Evolutionary conservation across 352 stramenopile genomes (phyloP).

Genomic region (Pythium periplocum): DNA sequence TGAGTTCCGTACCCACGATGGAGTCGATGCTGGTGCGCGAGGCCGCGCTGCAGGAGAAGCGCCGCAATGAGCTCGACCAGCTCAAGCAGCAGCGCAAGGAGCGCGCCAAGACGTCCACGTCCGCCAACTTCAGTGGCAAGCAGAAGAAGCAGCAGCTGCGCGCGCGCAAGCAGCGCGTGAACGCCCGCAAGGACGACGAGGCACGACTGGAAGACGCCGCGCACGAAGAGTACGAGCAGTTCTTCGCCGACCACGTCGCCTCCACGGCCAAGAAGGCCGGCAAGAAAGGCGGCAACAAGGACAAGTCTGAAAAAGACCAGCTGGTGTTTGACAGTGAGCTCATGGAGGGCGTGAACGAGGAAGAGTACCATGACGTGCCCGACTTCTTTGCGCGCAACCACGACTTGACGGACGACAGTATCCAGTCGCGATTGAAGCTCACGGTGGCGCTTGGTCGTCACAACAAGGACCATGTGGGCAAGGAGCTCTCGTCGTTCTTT

Average conservation of each 20-base stretch:
- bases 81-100: conserved; percentile 83
- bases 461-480: conserved; percentile 77
- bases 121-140: conserved; percentile 77
- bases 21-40: conserved; percentile 52
- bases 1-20: conserved; percentile 7
- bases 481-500: conserved; percentile 83
- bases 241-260: conserved; percentile 40
- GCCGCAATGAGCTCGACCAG: conserved; percentile 62
- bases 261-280: conserved; percentile 11
- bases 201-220: conserved; percentile 30
- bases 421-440: conserved; percentile 64
- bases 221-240: conserved; percentile 42
- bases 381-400: conserved; percentile 70
- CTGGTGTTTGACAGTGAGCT: conserved; percentile 26
- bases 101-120: conserved; percentile 44
- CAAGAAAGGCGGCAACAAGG: conserved; percentile 15
- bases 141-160: conserved; percentile 85
- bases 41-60: conserved; percentile 59
- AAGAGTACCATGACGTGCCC: conserved; percentile 33
- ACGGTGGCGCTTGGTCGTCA: conserved; percentile 78
- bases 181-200: conserved; percentile 53
- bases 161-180: conserved; percentile 73
- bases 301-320: conserved; percentile 18
- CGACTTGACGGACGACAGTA: conserved; percentile 54
- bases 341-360: conserved; percentile 14